Conservation (phyloP, 164 flowering plant genomes). For the Piper betle region DNA sequence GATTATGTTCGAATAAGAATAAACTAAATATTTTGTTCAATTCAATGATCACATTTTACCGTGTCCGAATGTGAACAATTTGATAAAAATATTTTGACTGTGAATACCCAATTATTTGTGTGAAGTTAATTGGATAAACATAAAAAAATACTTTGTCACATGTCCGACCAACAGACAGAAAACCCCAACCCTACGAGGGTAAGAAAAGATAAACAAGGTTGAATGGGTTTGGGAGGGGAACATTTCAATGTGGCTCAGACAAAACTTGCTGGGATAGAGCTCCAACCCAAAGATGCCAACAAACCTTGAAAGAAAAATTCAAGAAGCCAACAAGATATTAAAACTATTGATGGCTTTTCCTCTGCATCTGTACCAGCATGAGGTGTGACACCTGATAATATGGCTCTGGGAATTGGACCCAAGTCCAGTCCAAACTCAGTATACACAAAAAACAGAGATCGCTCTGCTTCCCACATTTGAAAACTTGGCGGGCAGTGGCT, state of each 20-base stretch:
- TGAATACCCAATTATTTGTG: too few species aligned
- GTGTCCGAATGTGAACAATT: too few species aligned
- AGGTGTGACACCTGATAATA: slow-evolving; percentile 14
- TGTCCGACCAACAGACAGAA: too few species aligned
- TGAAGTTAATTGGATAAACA: too few species aligned
- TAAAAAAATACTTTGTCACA: too few species aligned
- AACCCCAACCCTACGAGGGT: too few species aligned
- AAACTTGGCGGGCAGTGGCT: background rate
- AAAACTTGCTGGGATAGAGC: too few species aligned
- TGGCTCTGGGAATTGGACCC: slow-evolving; percentile 42
- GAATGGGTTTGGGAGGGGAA: slow-evolving; percentile 35
- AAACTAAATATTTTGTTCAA: slow-evolving; percentile 9
- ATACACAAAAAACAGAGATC: background rate
- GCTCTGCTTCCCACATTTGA: background rate
- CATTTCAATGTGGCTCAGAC: slow-evolving; percentile 15
- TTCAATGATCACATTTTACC: slow-evolving; percentile 45
- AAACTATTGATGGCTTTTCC: slow-evolving; percentile 9
- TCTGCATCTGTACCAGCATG: slow-evolving; percentile 26
- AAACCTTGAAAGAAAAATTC: background rate
- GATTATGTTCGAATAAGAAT: too few species aligned
- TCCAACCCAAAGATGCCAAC: slow-evolving; percentile 4
- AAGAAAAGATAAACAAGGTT: slow-evolving; percentile 5
- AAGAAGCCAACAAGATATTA: slow-evolving; percentile 8
- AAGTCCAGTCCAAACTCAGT: slow-evolving; percentile 36
- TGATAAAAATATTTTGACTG: too few species aligned